phyloP scores from a whole-genome alignment of 2,329 filamentous ascomycete genomes.

The Apiospora rasikravindrae region DNA sequence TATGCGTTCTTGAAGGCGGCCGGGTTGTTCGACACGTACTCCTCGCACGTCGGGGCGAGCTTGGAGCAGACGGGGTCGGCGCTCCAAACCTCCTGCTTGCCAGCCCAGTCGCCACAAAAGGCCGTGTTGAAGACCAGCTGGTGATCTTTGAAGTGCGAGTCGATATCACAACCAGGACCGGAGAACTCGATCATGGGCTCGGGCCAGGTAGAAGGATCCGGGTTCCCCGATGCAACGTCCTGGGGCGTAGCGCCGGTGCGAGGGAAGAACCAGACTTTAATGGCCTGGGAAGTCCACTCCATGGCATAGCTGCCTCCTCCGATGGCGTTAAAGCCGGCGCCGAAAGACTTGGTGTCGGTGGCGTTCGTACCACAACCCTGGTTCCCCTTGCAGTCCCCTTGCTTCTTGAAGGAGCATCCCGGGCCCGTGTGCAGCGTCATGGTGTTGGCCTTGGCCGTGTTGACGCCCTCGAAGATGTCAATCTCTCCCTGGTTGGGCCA shows the following conservation, averaged over 20 bases:
- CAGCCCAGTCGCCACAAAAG: conserved; percentile 90
- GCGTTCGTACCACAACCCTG: conserved; percentile 65
- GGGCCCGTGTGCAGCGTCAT: conserved; percentile 71
- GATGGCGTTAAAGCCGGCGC: conserved; percentile 71
- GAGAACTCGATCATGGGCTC: conserved; percentile 71
- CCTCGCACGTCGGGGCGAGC: conserved; percentile 68
- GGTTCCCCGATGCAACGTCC: conserved; percentile 64
- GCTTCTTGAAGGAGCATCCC: conserved; percentile 60
- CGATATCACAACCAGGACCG: conserved; percentile 72
- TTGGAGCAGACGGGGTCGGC: conserved; percentile 61
- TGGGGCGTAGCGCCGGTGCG: conserved; percentile 63
- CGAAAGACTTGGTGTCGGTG: conserved; percentile 61
- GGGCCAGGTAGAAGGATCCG: conserved; percentile 73
- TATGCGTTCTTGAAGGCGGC: conserved; percentile 73
- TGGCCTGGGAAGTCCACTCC: conserved; percentile 75
- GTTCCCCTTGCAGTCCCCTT: conserved; percentile 63
- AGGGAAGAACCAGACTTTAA: conserved; percentile 84
- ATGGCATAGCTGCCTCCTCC: conserved; percentile 75
- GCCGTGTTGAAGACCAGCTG: conserved; percentile 82
- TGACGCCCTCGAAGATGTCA: conserved; percentile 81
- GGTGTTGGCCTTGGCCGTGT: conserved; percentile 61
- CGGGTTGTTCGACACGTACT: conserved; percentile 75
- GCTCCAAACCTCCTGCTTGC: conserved; percentile 62
- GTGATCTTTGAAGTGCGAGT: conserved; percentile 71
- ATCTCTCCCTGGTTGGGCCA: conserved; percentile 79